Percentiles rank a stretch among this genome's conserved stretches.
These are phyloP conservation scores for Zangia roseola DNA, from an alignment of 768 basidiomycete species.

Conservation along the genomic window DNA sequence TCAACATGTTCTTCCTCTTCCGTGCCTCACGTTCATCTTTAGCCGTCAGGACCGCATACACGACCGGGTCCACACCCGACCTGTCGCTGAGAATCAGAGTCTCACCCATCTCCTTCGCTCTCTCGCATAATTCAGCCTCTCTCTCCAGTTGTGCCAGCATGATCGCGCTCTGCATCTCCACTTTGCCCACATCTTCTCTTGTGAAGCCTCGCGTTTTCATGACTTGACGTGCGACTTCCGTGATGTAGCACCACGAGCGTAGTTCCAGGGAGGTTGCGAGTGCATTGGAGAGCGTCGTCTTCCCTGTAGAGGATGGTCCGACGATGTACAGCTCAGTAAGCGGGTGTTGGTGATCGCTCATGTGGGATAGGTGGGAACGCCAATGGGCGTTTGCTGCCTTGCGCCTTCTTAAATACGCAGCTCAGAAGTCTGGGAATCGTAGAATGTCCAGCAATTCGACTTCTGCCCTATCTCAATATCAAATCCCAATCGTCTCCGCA, in stretches of 20 bases:
- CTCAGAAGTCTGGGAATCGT: not conserved
- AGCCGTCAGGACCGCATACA: conserved; percentile 55
- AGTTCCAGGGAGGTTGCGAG: conserved; percentile 44
- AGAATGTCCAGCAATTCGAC: conserved; percentile 1
- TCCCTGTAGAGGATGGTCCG: conserved; percentile 66
- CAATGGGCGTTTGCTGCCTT: conserved; percentile 4
- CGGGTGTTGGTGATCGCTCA: not conserved
- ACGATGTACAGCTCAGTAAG: conserved; percentile 41
- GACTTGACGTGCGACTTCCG: conserved; percentile 60
- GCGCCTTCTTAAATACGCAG: conserved; percentile 12
- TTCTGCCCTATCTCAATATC: not conserved
- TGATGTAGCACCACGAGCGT: conserved; percentile 41
- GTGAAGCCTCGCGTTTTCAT: conserved; percentile 55
- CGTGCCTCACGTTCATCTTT: conserved; percentile 36
- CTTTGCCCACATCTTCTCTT: conserved; percentile 44
- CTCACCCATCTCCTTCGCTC: conserved; percentile 13
- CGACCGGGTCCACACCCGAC: conserved; percentile 62
- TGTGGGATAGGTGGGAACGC: conserved; percentile 19
- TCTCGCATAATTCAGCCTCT: conserved; percentile 34
- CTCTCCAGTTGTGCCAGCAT: conserved; percentile 52
- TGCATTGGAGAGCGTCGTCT: conserved; percentile 63
- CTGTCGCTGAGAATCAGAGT: conserved; percentile 55
- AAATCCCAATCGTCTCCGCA: not conserved
- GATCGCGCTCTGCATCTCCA: conserved; percentile 65
- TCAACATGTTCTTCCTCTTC: conserved; percentile 35